Evolutionary conservation across 371 early-diverging fungal genomes (phyloP), one percentile per base, ranked within the genome.

Genomic region (Mucor ambiguus): DNA sequence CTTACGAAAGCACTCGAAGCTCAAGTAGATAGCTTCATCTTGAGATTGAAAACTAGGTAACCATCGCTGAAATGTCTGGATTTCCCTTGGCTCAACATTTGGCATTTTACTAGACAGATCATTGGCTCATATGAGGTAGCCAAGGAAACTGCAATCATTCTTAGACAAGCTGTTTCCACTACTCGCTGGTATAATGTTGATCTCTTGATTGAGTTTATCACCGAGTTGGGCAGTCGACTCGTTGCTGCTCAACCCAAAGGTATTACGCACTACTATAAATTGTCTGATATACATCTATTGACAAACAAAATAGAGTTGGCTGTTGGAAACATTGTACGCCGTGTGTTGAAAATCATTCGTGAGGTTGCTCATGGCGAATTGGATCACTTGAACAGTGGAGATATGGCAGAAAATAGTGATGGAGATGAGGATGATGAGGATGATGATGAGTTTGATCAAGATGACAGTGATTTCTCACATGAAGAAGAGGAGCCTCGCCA

Each of bases 321-420:
- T 3, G 91, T 95, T 8, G 92, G 91, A n/a, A 96, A 95, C 76
- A 93, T 94, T 43, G 87, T 91, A 26, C 88, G 93, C 58, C 83
- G 97, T 56, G 91, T 96, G 3, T 69, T 96, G 29, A 89, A 90
- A 59, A 78, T 96, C 22, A 95, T 97, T 69, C 84, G 90, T 46
- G 96, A 96, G 73, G 81, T 81, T 16, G 86, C 87, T 41, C 68
- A 83, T 46, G 76, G 79, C 14, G 83, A 79, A 65, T 61, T 81
- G 20, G 74, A 75, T 28, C 37, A 41, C 18, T 28, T 37, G 5
- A 41, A 54, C 37, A 32, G n/a, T 16, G 33, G n/a, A 9, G 52
- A 52, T 16, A 28, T 52, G 52, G 20, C 33, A 32, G 41, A 52
- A 29, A n/a, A 62, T 4, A 4, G 38, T 4, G 67, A 49, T 16